phyloP scores from a whole-genome alignment of 345 rosid species.

The Eucalyptus virginea region DNA sequence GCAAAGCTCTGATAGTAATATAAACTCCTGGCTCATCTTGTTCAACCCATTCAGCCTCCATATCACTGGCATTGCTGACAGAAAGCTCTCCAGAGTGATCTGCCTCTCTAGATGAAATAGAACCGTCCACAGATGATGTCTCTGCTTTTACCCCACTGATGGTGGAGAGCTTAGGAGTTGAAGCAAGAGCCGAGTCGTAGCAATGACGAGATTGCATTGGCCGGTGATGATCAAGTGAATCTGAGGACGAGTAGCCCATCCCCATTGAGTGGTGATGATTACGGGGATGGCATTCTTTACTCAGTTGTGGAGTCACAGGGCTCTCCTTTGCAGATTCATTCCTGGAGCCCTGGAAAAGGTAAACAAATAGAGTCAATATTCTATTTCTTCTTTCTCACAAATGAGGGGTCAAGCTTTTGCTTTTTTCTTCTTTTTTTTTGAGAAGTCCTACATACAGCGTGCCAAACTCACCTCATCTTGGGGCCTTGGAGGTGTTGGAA shows the following conservation, averaged over 20 bases:
- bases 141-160: conserved; percentile 63
- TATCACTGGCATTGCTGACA: conserved; percentile 83
- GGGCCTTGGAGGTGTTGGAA: conserved; percentile 56
- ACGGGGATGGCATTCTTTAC: conserved; percentile 40
- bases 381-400: neutral
- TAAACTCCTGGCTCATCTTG: conserved; percentile 96
- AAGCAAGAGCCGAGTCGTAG: conserved; percentile 42
- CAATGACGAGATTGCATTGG: conserved; percentile 26
- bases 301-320: conserved; percentile 76
- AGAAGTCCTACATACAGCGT: neutral
- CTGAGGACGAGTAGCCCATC: conserved; percentile 51
- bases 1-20: conserved; percentile 70
- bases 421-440: neutral
- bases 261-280: conserved; percentile 26
- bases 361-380: neutral
- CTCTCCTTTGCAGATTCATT: conserved; percentile 50
- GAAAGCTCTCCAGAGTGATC: conserved; percentile 75
- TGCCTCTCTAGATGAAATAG: conserved; percentile 67
- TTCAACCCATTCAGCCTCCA: conserved; percentile 91
- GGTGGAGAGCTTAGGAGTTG: conserved; percentile 63
- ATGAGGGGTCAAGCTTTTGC: neutral
- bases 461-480: conserved; percentile 62
- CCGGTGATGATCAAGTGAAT: conserved; percentile 51
- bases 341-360: conserved; percentile 33
- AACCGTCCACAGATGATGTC: conserved; percentile 64